Evolutionary conservation across 108 stramenopile species (phyloP).

Genomic region (Epithemia pelagica): DNA sequence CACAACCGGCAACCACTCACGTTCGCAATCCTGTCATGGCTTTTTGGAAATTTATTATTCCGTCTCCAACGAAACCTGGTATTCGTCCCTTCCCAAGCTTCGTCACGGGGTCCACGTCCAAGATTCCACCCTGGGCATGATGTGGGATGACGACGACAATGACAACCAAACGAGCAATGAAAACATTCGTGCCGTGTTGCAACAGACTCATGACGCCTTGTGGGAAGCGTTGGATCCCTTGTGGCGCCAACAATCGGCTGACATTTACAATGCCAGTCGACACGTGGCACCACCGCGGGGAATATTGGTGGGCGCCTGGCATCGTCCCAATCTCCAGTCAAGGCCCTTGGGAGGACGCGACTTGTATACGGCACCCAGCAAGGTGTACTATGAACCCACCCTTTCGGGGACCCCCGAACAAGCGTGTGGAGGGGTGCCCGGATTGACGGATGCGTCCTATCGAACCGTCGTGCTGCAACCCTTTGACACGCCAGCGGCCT

Average conservation of each 20-base stretch:
- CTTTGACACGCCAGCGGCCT: neutral
- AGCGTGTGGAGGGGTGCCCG: constrained; percentile 9
- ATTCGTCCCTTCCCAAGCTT: neutral
- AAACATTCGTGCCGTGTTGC: neutral
- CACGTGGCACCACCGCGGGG: neutral
- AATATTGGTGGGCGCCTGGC: neutral
- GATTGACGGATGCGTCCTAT: constrained; percentile 7
- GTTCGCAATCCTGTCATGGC: neutral
- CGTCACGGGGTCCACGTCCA: neutral
- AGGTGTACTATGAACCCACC: neutral
- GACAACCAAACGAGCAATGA: neutral
- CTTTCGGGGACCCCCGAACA: neutral
- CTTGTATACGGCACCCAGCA: neutral
- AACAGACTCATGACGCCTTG: neutral
- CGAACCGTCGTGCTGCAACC: constrained; percentile 9
- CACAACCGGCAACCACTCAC: neutral
- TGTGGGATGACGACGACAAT: neutral
- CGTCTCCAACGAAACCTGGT: constrained; percentile 1
- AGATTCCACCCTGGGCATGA: neutral
- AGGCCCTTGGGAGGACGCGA: neutral
- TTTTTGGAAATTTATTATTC: constrained; percentile 11
- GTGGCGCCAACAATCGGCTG: neutral
- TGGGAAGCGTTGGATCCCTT: neutral
- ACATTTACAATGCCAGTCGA: neutral
- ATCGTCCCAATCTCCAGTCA: neutral